Percentiles rank a stretch among this genome's conserved stretches.
These are phyloP conservation scores for Phytophthora tubulina DNA, from an alignment of 352 stramenopile genomes.

Conservation along the genomic window DNA sequence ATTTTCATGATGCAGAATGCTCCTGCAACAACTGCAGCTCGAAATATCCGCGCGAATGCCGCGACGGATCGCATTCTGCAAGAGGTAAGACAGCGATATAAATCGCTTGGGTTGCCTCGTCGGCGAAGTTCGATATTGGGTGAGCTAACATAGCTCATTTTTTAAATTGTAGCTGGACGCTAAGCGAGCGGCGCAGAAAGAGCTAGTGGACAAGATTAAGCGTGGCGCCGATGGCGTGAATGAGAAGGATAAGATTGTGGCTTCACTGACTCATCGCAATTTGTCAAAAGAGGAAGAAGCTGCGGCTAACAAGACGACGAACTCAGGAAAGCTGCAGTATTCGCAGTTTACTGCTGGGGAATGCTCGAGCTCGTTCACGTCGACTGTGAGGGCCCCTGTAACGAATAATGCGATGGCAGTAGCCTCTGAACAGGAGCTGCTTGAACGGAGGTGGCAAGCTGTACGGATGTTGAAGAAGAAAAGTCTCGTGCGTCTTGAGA, in stretches of 20 bases:
- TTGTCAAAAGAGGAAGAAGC: conserved; percentile 33
- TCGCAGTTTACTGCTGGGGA: conserved; percentile 92
- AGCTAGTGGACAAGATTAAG: conserved; percentile 75
- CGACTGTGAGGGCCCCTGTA: conserved; percentile 87
- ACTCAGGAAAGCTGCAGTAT: conserved; percentile 58
- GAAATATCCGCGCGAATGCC: conserved; percentile 86
- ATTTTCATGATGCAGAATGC: conserved; percentile 20
- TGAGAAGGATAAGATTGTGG: conserved; percentile 82
- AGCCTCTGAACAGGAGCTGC: conserved; percentile 66
- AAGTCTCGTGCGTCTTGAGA: conserved; percentile 96
- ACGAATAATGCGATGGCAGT: conserved; percentile 64
- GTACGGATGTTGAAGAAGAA: conserved; percentile 96
- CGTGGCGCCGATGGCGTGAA: conserved; percentile 63
- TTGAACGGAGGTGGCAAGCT: conserved; percentile 86
- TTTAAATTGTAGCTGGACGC: conserved; percentile 59
- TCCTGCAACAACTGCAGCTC: conserved; percentile 21
- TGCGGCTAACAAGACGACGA: conserved; percentile 16
- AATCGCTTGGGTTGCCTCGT: neutral
- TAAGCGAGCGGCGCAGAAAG: conserved; percentile 69
- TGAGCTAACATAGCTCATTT: conserved; percentile 1
- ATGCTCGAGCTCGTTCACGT: conserved; percentile 96
- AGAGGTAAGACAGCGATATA: conserved; percentile 47
- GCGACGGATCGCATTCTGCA: conserved; percentile 85
- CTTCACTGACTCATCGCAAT: conserved; percentile 69
- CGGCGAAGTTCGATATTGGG: neutral